Evolutionary conservation across 2,329 filamentous ascomycete species (phyloP).

Genomic region (Xylariales sp.): DNA sequence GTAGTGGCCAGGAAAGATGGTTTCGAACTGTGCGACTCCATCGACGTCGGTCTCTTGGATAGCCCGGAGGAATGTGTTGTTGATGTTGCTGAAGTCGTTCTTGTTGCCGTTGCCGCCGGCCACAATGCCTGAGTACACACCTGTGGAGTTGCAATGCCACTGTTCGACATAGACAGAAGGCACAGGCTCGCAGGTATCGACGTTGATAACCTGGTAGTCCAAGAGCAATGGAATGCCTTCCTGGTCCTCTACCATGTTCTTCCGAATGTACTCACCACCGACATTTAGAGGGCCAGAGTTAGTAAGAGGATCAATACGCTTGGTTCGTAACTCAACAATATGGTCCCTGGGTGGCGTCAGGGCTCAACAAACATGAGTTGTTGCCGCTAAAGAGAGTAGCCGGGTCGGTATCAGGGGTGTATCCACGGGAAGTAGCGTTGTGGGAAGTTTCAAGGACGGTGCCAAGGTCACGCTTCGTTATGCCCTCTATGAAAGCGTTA

Average conservation of each 20-base stretch:
- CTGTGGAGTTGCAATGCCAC: slow-evolving; percentile 43
- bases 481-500: not conserved
- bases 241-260: slow-evolving; percentile 42
- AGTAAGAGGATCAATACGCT: not conserved
- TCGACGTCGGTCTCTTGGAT: slow-evolving; percentile 35
- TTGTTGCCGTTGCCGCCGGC: slow-evolving; percentile 36
- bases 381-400: slow-evolving; percentile 36
- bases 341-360: slow-evolving; percentile 49
- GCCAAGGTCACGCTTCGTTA: slow-evolving; percentile 27
- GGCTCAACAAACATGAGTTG: slow-evolving; percentile 44
- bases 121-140: slow-evolving; percentile 42
- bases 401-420: slow-evolving; percentile 27
- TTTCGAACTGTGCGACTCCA: slow-evolving; percentile 36
- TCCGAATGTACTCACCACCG: slow-evolving; percentile 43
- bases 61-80: slow-evolving; percentile 37
- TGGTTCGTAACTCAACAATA: slow-evolving; percentile 33
- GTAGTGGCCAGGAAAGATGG: slow-evolving; percentile 41
- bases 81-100: slow-evolving; percentile 30
- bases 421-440: slow-evolving; percentile 29
- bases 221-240: slow-evolving; percentile 42
- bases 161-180: slow-evolving; percentile 45
- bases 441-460: slow-evolving; percentile 11
- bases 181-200: slow-evolving; percentile 47
- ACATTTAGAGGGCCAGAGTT: slow-evolving; percentile 29
- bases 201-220: slow-evolving; percentile 50